These are phyloP conservation scores for Monilinia fructigena DNA, from an alignment of 2,329 filamentous ascomycete genomes.

Conservation along the genomic window DNA sequence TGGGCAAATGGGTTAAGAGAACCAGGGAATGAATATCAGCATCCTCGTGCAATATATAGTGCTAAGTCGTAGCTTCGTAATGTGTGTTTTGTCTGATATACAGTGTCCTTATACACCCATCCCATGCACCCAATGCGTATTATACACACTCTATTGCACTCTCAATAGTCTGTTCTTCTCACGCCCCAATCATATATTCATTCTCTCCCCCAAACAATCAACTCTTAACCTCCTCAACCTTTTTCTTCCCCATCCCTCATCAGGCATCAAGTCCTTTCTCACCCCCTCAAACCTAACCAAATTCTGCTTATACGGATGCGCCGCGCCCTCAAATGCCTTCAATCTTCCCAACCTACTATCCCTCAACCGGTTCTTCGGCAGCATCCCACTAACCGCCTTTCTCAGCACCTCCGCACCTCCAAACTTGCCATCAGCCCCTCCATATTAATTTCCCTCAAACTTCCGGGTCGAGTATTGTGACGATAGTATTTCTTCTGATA, in stretches of 20 bases:
- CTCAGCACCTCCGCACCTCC: constrained; percentile 88
- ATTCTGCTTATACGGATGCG: constrained; percentile 90
- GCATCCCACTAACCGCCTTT: constrained; percentile 92
- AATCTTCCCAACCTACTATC: constrained; percentile 83
- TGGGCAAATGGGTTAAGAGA: not conserved
- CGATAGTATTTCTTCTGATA: constrained; percentile 95
- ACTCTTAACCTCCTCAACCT: constrained; percentile 6
- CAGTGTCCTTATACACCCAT: constrained; percentile 19
- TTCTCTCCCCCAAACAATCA: not conserved
- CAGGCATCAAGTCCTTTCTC: constrained; percentile 36
- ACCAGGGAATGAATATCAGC: not conserved
- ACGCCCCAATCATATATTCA: not conserved
- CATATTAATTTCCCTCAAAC: constrained; percentile 86
- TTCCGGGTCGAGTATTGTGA: constrained; percentile 87
- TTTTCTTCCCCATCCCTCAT: constrained; percentile 19
- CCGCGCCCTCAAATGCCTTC: constrained; percentile 93
- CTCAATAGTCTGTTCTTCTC: constrained; percentile 6
- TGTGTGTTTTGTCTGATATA: constrained; percentile 25
- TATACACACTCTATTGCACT: constrained; percentile 23
- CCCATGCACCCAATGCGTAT: constrained; percentile 23
- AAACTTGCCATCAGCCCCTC: constrained; percentile 88
- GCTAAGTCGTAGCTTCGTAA: not conserved
- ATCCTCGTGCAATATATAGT: not conserved
- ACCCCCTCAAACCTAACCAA: constrained; percentile 69
- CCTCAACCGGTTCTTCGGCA: constrained; percentile 92